A percentile compares a stretch with the other conserved stretches of the same genome.
Conservation (phyloP, 2,329 filamentous ascomycete species). For the Lecanoromycetidae sp. region DNA sequence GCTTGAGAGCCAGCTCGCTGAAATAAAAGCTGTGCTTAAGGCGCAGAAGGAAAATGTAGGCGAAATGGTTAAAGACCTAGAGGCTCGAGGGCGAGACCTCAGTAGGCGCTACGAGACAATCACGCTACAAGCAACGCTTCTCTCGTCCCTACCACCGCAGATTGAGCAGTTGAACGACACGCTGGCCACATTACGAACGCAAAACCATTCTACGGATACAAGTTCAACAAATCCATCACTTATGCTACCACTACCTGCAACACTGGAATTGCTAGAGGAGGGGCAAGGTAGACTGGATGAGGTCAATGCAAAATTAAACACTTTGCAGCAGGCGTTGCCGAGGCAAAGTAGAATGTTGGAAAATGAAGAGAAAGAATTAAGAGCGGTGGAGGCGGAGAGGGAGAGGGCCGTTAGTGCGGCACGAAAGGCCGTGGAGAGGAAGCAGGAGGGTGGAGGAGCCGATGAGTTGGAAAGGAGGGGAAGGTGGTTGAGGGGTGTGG, state of each 20-base stretch:
- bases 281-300: slow-evolving; percentile 31
- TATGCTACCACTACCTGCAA: slow-evolving; percentile 19
- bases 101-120: slow-evolving; percentile 46
- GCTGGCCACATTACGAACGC: slow-evolving; percentile 39
- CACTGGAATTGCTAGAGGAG: slow-evolving; percentile 29
- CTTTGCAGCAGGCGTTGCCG: slow-evolving; percentile 27
- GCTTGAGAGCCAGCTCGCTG: slow-evolving; percentile 57
- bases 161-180: slow-evolving; percentile 41
- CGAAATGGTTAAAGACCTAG: slow-evolving; percentile 59
- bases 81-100: slow-evolving; percentile 54
- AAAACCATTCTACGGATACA: slow-evolving; percentile 20
- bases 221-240: slow-evolving; percentile 2
- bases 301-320: slow-evolving; percentile 31
- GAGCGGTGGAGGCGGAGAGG: slow-evolving; percentile 33
- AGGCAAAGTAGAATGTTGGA: slow-evolving; percentile 34
- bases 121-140: slow-evolving; percentile 39
- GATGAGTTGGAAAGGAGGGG: slow-evolving; percentile 18
- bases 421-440: slow-evolving; percentile 35
- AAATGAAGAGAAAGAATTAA: slow-evolving; percentile 33
- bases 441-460: slow-evolving; percentile 15
- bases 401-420: slow-evolving; percentile 35
- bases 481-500: slow-evolving; percentile 16
- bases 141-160: slow-evolving; percentile 39
- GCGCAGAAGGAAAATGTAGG: slow-evolving; percentile 68
- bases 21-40: slow-evolving; percentile 64